Base-by-base conservation (phyloP, 1,284 basidiomycete species). In the Tilletia walkeri region DNA sequence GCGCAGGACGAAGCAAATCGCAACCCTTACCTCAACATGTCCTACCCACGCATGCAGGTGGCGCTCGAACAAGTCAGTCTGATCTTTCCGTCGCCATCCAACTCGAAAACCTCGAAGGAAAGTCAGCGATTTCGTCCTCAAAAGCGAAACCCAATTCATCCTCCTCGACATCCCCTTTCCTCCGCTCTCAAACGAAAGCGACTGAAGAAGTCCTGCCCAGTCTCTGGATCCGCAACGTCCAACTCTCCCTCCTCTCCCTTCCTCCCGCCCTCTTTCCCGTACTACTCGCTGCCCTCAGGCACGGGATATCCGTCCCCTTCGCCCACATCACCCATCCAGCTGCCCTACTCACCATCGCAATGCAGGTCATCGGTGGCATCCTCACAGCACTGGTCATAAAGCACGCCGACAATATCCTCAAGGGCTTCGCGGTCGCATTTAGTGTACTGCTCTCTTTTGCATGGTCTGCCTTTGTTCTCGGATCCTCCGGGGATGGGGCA, bases 221-320 rank as follows among this genome's bases (percentile, higher is more conserved):
- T 84, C 88, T 98, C 6, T 97, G 95, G 95, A 90, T 95, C 69
- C 91, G 95, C 78, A 99, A 98, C 85, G 92, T 96, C 67, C 95
- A 98, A 83, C 88, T 99, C 14, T 96, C 94, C 34, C 87, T 94
- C 71, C 98, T 97, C 86, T 95, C 93, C 36, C 88, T 99, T 61
- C 86, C 95, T 61, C 95, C 95, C 1, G 95, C 95, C 3, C 85
- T 95, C 56, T 85, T 92, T 5, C 94, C 95, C 12, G 89, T 96
- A 76, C 80, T 96, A 59, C 88, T 92, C 24, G 79, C 80, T n/a
- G 76, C 80, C 70, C 71, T 73, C 20, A 77, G 75, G 53, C 70
- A 76, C 65, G 80, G 80, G 39, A 65, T 73, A 1, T 34, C 74
- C 18, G 71, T 78, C 10, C 81, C 78, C 38, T 80, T 80, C 69